A percentile compares a stretch with the other conserved stretches of the same genome.
Conservation (phyloP, 2,329 filamentous ascomycete genomes). For the Neopestalotiopsis rosae region DNA sequence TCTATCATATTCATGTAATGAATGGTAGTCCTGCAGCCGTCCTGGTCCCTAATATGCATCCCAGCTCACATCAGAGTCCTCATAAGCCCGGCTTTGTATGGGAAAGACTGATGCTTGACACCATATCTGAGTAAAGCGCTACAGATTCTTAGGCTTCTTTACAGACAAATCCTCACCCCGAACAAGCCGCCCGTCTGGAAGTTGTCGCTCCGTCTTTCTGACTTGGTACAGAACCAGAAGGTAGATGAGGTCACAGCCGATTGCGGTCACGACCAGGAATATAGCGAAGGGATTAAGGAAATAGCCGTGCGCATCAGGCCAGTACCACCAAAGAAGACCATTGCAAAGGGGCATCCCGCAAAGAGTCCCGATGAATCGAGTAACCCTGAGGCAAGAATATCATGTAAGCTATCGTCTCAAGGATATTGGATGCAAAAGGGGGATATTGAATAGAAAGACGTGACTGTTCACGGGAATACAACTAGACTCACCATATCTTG, state of each 20-base stretch:
- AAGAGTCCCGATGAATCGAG: constrained; percentile 47
- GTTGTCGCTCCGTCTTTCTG: constrained; percentile 22
- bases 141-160: neutral
- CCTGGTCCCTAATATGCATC: no score
- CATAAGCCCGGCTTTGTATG: no score
- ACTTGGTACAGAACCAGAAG: constrained; percentile 48
- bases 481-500: constrained; percentile 50
- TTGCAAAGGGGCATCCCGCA: constrained; percentile 46
- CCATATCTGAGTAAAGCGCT: no score
- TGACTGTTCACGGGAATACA: neutral
- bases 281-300: constrained; percentile 47
- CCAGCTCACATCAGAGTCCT: no score
- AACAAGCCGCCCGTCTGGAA: neutral
- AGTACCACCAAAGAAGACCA: constrained; percentile 52
- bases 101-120: no score
- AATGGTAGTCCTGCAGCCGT: no score
- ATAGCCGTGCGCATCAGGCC: constrained; percentile 57
- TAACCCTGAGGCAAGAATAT: constrained; percentile 40
- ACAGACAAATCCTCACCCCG: neutral
- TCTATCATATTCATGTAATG: no score
- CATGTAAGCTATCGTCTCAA: neutral
- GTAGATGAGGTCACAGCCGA: constrained; percentile 50
- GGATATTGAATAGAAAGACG: no score
- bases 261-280: constrained; percentile 45
- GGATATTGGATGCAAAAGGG: neutral